Evolutionary conservation across 2,329 filamentous ascomycete genomes (phyloP).

Genomic region (Stachybotrys chlorohalonatus): DNA sequence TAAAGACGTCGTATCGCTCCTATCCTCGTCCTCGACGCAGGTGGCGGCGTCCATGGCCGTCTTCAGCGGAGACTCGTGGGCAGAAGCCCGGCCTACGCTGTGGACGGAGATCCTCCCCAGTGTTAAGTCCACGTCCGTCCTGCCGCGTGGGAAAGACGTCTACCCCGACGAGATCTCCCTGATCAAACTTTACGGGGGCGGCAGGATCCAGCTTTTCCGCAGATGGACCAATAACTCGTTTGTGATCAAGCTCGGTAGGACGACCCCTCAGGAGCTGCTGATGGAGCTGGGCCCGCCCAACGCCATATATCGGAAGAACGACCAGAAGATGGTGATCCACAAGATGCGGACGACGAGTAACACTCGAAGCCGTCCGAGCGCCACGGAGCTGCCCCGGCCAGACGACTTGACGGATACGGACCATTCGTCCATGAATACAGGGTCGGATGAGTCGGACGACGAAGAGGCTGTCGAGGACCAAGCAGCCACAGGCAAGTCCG

Average conservation of each 20-base stretch:
- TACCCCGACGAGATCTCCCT: constrained; percentile 85
- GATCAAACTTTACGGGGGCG: constrained; percentile 68
- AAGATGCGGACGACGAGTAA: constrained; percentile 48
- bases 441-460: constrained; percentile 57
- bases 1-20: constrained; percentile 76
- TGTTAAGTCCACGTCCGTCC: constrained; percentile 60
- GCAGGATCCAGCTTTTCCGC: constrained; percentile 68
- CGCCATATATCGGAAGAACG: constrained; percentile 85
- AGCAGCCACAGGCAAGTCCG: constrained; percentile 42
- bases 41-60: constrained; percentile 82
- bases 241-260: constrained; percentile 71
- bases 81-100: constrained; percentile 65
- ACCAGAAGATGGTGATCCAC: constrained; percentile 82
- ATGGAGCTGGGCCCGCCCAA: constrained; percentile 88
- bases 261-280: constrained; percentile 84
- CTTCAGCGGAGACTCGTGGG: constrained; percentile 86
- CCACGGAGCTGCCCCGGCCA: constrained; percentile 31
- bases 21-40: constrained; percentile 69
- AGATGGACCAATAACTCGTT: constrained; percentile 58
- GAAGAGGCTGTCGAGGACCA: constrained; percentile 51
- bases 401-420: constrained; percentile 64
- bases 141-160: constrained; percentile 64
- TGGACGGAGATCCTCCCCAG: constrained; percentile 69
- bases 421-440: constrained; percentile 63
- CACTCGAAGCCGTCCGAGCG: constrained; percentile 35